phyloP scores from a whole-genome alignment of 768 basidiomycete species.

The Mycena belliarum region DNA sequence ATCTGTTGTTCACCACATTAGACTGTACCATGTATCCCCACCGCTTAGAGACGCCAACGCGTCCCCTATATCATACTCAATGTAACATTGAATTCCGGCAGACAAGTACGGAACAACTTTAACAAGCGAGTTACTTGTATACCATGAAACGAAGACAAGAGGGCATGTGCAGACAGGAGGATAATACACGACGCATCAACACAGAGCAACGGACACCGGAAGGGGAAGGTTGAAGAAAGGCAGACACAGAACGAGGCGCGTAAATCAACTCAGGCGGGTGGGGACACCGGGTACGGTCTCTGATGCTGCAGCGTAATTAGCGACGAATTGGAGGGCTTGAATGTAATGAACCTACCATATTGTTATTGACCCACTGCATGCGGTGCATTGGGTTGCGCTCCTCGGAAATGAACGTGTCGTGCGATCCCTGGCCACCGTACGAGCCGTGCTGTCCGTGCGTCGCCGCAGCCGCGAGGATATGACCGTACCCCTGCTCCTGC shows the following conservation, averaged over 20 bases:
- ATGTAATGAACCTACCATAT: constrained; percentile 37
- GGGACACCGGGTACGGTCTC: constrained; percentile 28
- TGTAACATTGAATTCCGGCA: background rate
- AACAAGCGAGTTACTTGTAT: background rate
- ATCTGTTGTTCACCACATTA: background rate
- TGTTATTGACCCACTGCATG: constrained; percentile 29
- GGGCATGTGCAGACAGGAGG: constrained; percentile 1
- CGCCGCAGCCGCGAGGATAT: constrained; percentile 59
- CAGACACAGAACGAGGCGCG: background rate
- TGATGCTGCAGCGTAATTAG: constrained; percentile 11
- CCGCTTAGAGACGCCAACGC: background rate
- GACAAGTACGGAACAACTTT: background rate
- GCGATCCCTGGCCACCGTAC: constrained; percentile 55
- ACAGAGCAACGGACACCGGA: background rate
- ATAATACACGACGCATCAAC: constrained; percentile 5
- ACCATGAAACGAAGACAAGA: background rate
- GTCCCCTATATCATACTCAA: background rate
- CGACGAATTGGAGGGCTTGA: too few relatives aligned
- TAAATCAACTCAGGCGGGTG: constrained; percentile 10
- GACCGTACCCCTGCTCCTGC: constrained; percentile 46
- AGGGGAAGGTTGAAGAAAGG: background rate
- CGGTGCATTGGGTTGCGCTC: constrained; percentile 50
- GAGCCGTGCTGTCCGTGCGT: constrained; percentile 52
- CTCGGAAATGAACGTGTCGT: constrained; percentile 70
- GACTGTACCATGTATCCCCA: background rate